Conservation (phyloP, 2,329 filamentous ascomycete species). For the Mycocentrospora acerina region DNA sequence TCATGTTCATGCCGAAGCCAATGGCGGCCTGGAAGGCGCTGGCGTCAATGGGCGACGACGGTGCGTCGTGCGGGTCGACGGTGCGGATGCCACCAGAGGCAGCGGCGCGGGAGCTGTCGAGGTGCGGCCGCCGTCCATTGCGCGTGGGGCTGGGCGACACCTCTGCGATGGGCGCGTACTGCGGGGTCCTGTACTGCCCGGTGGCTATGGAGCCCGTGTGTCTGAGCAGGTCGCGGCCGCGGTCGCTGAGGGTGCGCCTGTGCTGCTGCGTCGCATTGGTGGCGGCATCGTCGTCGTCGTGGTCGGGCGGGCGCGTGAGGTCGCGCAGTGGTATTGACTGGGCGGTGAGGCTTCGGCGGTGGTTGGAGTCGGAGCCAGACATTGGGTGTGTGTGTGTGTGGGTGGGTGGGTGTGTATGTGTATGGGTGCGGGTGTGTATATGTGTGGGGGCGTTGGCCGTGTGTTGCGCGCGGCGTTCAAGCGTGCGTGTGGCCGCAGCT, state of each 20-base stretch:
- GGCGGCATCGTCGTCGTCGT: slow-evolving; percentile 19
- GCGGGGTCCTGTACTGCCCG: slow-evolving; percentile 41
- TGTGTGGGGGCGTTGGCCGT: too few relatives aligned
- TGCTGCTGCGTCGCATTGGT: slow-evolving; percentile 32
- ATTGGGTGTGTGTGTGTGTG: slow-evolving; percentile 41
- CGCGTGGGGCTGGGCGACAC: slow-evolving; percentile 53
- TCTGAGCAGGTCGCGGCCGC: slow-evolving; percentile 51
- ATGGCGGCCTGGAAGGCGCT: slow-evolving; percentile 53
- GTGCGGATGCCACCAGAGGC: slow-evolving; percentile 23
- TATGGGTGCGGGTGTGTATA: too few relatives aligned
- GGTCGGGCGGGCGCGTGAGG: slow-evolving; percentile 45
- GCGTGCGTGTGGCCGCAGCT: slow-evolving; percentile 30
- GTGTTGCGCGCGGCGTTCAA: slow-evolving; percentile 22
- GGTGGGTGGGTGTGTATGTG: too few relatives aligned
- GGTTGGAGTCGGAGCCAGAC: slow-evolving; percentile 52
- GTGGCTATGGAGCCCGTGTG: slow-evolving; percentile 46
- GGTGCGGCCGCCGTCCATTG: slow-evolving; percentile 26
- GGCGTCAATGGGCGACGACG: slow-evolving; percentile 46
- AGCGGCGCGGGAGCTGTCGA: slow-evolving; percentile 40
- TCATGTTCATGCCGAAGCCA: slow-evolving; percentile 49
- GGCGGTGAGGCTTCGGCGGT: slow-evolving; percentile 51
- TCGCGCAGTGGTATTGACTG: slow-evolving; percentile 72
- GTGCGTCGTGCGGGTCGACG: slow-evolving; percentile 39
- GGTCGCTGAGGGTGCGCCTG: slow-evolving; percentile 51
- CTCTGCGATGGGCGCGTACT: slow-evolving; percentile 57